These are phyloP conservation scores for Hawksworthiomyces lignivorus DNA, from an alignment of 2,329 filamentous ascomycete species.

Conservation along the genomic window DNA sequence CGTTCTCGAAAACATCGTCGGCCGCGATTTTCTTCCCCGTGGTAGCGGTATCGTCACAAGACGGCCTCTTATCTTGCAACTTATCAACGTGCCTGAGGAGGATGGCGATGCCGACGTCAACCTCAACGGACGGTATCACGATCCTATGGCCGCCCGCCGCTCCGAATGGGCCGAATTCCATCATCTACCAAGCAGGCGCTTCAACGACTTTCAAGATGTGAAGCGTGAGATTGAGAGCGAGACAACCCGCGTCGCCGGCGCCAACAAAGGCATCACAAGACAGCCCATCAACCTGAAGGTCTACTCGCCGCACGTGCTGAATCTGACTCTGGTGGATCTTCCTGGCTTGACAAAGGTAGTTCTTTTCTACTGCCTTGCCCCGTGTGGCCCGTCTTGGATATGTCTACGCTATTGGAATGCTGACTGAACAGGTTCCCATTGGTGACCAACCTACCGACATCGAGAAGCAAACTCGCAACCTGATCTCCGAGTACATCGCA, in stretches of 20 bases:
- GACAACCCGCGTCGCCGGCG: slow-evolving; percentile 92
- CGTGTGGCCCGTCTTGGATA: background rate
- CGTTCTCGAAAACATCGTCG: slow-evolving; percentile 97
- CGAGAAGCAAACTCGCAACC: slow-evolving; percentile 78
- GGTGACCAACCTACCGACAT: slow-evolving; percentile 24
- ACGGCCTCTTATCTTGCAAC: slow-evolving; percentile 87
- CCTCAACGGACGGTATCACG: slow-evolving; percentile 50
- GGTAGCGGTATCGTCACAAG: slow-evolving; percentile 95
- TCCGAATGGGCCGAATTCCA: slow-evolving; percentile 91
- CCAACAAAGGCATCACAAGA: slow-evolving; percentile 93
- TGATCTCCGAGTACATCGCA: slow-evolving; percentile 97
- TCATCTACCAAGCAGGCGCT: slow-evolving; percentile 95
- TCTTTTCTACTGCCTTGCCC: too few relatives aligned
- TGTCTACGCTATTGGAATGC: too few relatives aligned
- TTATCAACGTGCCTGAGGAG: slow-evolving; percentile 91
- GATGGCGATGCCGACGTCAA: slow-evolving; percentile 57
- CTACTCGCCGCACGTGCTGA: slow-evolving; percentile 97
- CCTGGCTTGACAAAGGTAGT: slow-evolving; percentile 88
- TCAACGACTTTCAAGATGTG: slow-evolving; percentile 97
- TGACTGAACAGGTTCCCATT: slow-evolving; percentile 34
- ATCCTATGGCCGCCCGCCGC: slow-evolving; percentile 60
- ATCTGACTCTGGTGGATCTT: slow-evolving; percentile 90
- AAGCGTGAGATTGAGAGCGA: slow-evolving; percentile 95
- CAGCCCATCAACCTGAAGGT: slow-evolving; percentile 96
- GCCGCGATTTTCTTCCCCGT: slow-evolving; percentile 90